Evolutionary conservation across 2,329 filamentous ascomycete genomes (phyloP), one percentile per base, ranked within the genome.

Genomic region (Xylogone sp.): DNA sequence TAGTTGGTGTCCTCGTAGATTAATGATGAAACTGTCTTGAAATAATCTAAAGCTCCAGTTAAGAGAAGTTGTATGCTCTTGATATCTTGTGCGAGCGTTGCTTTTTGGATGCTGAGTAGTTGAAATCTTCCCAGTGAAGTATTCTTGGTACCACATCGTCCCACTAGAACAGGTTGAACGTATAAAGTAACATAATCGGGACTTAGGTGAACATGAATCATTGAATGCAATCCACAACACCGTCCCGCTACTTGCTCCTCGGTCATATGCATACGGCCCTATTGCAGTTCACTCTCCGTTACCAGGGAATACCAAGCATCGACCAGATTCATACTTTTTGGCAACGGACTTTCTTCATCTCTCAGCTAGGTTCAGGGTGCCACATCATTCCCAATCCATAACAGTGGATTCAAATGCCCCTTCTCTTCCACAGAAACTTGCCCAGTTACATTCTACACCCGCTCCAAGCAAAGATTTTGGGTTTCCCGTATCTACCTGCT

Each of bases 401-500:
- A 39, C 8, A 16, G 34, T 18, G n/a, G 34, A 39, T 16, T 56
- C 72, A 3, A 58, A 71, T 10, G 61, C 57, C 2, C 18, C 24
- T 53, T 83, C 81, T 1, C 74, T 97, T 1, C 90, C 90, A 0
- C 70, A 79, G 55, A 92, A 96, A 67, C 75, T 97, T 7, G 90
- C 88, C 1, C 83, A 79, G 62, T 72, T 97, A 44, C 93, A 97
- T 68, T 85, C 81, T 2, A 90, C 84, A 1, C 82, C 87, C 0
- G 88, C 88, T 0, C 87, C 89, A 0, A 67, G 75, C 0, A 84
- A 85, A 1, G 68, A 78, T 10, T 97, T 93, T 59, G 93, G 93
- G 2, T 97, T 97, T 64, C 87, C 88, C 0, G 85, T 87, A 0
- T 73, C 87, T 1, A 97, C 92, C 0, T 96, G 88, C 69, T 97